Conservation (phyloP, 192 early-diverging fungal genomes). For the Podila verticillata region DNA sequence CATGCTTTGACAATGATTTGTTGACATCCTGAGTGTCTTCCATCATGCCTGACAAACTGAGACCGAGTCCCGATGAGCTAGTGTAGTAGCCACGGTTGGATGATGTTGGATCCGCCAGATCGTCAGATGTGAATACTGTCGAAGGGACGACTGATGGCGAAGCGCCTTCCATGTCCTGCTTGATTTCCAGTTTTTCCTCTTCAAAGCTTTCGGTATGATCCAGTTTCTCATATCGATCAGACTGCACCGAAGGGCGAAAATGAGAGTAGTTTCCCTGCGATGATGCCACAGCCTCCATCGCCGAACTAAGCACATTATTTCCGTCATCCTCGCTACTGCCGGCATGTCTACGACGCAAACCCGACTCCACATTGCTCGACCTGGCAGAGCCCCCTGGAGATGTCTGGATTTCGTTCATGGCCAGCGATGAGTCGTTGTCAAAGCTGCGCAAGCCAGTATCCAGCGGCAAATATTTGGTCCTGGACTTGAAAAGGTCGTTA, state of each 20-base stretch:
- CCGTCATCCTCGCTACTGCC: neutral
- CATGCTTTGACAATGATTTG: neutral
- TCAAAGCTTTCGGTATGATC: conserved; percentile 7
- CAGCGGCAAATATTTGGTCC: conserved; percentile 56
- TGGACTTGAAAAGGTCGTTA: conserved; percentile 51
- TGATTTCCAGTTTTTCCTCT: neutral
- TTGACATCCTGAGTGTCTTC: conserved; percentile 5
- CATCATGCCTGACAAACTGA: neutral
- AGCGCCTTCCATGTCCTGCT: neutral
- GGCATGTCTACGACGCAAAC: conserved; percentile 2
- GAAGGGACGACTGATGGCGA: neutral
- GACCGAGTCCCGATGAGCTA: neutral
- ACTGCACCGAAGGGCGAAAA: neutral
- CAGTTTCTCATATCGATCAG: conserved; percentile 25
- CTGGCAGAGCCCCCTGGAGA: neutral
- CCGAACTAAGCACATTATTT: neutral
- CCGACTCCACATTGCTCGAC: conserved; percentile 8
- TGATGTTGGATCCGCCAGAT: neutral
- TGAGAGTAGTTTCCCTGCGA: neutral
- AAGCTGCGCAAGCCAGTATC: conserved; percentile 44
- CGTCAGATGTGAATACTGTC: no score
- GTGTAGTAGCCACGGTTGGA: neutral
- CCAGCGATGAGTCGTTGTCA: conserved; percentile 25
- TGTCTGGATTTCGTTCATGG: conserved; percentile 4
- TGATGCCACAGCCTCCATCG: no score